Evolutionary conservation across 495 filamentous ascomycete genomes (phyloP), one percentile per base, ranked within the genome.

Genomic region (Cercophora sp.): DNA sequence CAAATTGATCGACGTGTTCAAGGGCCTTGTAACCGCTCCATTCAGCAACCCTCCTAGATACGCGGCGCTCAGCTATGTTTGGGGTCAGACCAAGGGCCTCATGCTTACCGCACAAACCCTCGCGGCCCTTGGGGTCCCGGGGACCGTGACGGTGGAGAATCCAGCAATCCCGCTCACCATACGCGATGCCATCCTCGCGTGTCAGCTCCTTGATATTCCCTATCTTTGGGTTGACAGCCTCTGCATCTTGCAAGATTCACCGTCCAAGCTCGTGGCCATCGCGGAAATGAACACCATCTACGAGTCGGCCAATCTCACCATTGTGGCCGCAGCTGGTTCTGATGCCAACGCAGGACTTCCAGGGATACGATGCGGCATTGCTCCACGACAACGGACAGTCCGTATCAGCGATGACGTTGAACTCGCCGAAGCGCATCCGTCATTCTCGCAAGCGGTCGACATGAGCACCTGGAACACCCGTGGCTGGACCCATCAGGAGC

Each of bases 221-320:
- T 16, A 39, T 39, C 35, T 39, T 10, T 39, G 35, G 35, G 35
- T 39, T 16, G 35, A 39, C 16, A 39, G 35, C 15, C 35, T 39
- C 35, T 39, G 35, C 35, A 39, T 39, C 15, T 8, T 8, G 35
- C 35, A 39, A 18, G 35, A 39, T 16, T 71, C 66, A 20, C 60
- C 60, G 24, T 51, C 36, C 24, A 57, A 61, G 54, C 66, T 52
- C 9, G 58, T 5, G 5, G 15, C 8, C 16, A 39, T 39, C 15
- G 18, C 8, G 9, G 5, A 18, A 39, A 39, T 39, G 35, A 15
- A 39, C 35, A 15, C 35, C 16, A 39, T 39, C 5, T 39, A 39
- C 35, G 9, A 16, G 35, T 9, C 8, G 5, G 35, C 35, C 35
- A 8, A 16, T 39, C 16, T 39, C 35, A 39, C 35, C 5, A 8